Base-by-base conservation (phyloP, 2,329 filamentous ascomycete genomes). In the Stachybotrys elegans region DNA sequence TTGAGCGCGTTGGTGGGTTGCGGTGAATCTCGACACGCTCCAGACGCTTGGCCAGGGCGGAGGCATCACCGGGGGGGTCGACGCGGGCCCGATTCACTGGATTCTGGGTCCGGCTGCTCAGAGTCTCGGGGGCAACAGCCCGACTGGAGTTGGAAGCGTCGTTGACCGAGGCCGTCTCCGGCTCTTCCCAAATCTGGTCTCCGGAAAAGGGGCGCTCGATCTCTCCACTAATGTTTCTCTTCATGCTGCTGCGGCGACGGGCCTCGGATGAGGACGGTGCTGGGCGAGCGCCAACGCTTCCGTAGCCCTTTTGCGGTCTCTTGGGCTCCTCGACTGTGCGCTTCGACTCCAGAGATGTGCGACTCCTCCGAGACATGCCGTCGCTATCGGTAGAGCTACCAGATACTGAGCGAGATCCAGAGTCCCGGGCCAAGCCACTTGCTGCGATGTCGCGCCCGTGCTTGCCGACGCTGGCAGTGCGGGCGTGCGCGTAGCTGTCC, bases 111-210 rank as follows among this genome's bases (percentile, higher is more conserved):
- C 62, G 56, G 45, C 44, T 57, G 52, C 52, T 54, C 40, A 65
- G 53, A 39, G 59, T 63, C 32, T 58, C 53, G 6, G 60, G 60
- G 8, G 61, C 62, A 14, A 53, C 47, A 55, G 67, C 57, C 41
- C 59, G 58, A 20, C 52, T 43, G 55, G 35, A 22, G 29, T 16
- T 21, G 37, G 37, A 29, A 25, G n/a, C 8, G 20, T 41, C 42
- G 38, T 52, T 52, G 35, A 44, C 32, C 12, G 48, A 40, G 13
- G 51, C 50, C 14, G 61, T 72, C 56, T 86, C 81, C 1, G 88
- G 86, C 60, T 96, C 92, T 62, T 96, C 91, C 74, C 89, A 96
- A 48, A 96, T 91, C 57, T 88, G 83, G 59, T 90, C 85, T 25
- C 83, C 80, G 2, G 83, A 84, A 59, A 88, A 90, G 2, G 82